Conservation (phyloP, 139 green algal genomes). For the Chlorella sp. region DNA sequence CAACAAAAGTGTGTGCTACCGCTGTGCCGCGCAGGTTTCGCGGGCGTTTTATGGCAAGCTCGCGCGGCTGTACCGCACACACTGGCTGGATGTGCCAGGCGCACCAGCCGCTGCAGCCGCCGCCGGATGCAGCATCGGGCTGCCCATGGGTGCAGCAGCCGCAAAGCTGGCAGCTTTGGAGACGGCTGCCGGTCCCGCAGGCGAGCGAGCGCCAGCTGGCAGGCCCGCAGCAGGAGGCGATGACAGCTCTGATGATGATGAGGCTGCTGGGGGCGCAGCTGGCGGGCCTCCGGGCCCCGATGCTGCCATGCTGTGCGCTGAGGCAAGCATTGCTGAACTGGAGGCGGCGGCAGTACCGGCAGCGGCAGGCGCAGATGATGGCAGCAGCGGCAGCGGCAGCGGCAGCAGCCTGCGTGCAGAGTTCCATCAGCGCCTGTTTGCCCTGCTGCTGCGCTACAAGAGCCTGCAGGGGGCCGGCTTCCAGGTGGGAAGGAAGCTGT, state of each 20-base stretch:
- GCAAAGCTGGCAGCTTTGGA: neutral
- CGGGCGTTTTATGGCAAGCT: neutral
- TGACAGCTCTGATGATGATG: neutral
- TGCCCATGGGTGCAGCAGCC: neutral
- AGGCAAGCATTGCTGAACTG: neutral
- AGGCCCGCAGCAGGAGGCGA: neutral
- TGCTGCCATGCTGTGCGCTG: neutral
- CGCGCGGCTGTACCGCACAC: neutral
- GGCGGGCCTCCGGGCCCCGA: neutral
- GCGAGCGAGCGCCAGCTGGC: neutral
- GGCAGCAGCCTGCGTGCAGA: neutral
- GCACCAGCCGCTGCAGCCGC: neutral
- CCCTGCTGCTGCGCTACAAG: conserved; percentile 9
- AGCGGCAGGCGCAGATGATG: neutral
- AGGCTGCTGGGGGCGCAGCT: neutral
- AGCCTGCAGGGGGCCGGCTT: neutral
- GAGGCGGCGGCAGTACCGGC: neutral
- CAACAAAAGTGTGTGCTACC: neutral
- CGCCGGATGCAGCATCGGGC: neutral
- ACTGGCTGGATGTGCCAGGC: conserved; percentile 1
- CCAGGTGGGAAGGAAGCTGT: neutral
- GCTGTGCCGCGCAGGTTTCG: neutral
- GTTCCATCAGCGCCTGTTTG: conserved; percentile 2
- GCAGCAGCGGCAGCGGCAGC: neutral
- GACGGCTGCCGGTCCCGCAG: neutral